A percentile compares a stretch with the other conserved stretches of the same genome.
Conservation (phyloP, 495 filamentous ascomycete genomes). For the Cryomyces minteri region DNA sequence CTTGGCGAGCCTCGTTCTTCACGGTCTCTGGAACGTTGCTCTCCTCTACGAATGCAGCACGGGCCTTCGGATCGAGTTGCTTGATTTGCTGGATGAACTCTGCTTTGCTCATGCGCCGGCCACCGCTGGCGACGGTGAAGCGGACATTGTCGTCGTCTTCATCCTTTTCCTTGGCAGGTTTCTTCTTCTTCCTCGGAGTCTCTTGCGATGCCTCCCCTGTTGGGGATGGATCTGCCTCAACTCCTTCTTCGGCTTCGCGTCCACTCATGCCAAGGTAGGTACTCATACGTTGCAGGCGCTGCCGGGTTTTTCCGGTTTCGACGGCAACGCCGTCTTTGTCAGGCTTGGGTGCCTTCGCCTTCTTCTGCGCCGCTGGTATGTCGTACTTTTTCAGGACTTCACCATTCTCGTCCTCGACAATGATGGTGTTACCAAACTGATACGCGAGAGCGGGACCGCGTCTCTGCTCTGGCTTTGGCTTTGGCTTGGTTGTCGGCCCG, state of each 20-base stretch:
- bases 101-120: conserved; percentile 70
- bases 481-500: conserved; percentile 8
- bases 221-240: conserved; percentile 3
- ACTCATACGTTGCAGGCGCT: conserved; percentile 37
- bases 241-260: conserved; percentile 6
- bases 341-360: conserved; percentile 8
- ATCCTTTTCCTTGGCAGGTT: conserved; percentile 15
- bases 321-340: conserved; percentile 8
- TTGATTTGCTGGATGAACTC: conserved; percentile 81
- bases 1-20: conserved; percentile 37
- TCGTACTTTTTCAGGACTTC: conserved; percentile 97
- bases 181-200: not conserved
- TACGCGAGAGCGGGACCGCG: conserved; percentile 70
- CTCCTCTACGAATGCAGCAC: conserved; percentile 50
- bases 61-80: conserved; percentile 56
- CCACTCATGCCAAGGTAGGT: conserved; percentile 34
- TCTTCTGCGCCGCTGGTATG: conserved; percentile 34
- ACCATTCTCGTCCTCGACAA: conserved; percentile 93
- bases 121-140: conserved; percentile 63
- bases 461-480: conserved; percentile 9
- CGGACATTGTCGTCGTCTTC: conserved; percentile 65
- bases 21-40: conserved; percentile 39
- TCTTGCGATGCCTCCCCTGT: conserved; percentile 1
- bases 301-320: conserved; percentile 21
- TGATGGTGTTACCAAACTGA: conserved; percentile 91